Percentiles rank a stretch among this genome's conserved stretches.
Evolutionary conservation across 441 rosid species (phyloP).

Genomic region (Croton laevigatus): DNA sequence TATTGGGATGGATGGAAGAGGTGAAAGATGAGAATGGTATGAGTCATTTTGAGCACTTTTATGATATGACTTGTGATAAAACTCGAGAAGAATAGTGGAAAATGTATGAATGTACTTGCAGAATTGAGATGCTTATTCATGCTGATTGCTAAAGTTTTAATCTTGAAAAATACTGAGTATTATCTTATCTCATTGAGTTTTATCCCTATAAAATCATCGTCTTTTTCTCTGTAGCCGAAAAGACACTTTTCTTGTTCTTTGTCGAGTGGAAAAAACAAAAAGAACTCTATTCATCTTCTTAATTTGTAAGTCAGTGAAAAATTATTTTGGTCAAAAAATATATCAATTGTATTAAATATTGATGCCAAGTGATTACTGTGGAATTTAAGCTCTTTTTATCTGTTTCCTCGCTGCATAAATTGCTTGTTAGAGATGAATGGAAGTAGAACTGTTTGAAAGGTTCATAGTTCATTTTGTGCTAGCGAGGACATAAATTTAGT

Average conservation of each 20-base stretch:
- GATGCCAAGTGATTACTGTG: background rate
- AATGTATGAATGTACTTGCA: background rate
- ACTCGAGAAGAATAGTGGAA: background rate
- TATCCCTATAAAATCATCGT: background rate
- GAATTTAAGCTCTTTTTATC: background rate
- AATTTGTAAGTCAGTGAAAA: background rate
- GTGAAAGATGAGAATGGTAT: background rate
- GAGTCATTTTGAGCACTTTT: background rate
- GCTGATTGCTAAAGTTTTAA: too few relatives aligned
- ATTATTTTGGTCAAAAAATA: background rate
- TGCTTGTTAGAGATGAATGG: background rate
- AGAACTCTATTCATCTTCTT: background rate
- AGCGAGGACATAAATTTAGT: background rate
- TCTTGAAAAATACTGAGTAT: background rate
- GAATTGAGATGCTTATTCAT: background rate
- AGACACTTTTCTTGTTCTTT: background rate
- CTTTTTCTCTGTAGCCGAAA: background rate
- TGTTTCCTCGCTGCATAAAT: background rate
- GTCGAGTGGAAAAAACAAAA: too few relatives aligned
- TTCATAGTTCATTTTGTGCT: background rate
- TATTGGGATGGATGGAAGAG: background rate
- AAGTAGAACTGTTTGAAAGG: background rate
- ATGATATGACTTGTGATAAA: background rate
- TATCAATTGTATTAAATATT: background rate
- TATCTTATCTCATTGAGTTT: background rate